Evolutionary conservation across 495 filamentous ascomycete genomes (phyloP).

Genomic region (Tuber borchii): DNA sequence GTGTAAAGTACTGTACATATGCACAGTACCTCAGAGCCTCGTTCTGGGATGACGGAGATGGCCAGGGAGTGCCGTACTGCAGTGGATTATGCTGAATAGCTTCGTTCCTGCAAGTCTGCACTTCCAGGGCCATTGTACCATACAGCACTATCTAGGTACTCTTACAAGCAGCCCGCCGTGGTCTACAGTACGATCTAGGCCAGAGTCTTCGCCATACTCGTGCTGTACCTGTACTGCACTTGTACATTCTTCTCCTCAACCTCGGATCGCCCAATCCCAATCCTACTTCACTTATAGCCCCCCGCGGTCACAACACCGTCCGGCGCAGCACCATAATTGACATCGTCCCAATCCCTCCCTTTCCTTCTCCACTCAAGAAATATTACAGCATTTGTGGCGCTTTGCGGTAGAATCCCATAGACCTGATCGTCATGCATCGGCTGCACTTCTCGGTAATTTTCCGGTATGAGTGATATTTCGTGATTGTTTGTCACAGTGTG

Average conservation of each 20-base stretch:
- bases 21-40: too few relatives aligned
- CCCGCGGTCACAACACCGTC: not conserved
- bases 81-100: not conserved
- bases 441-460: not conserved
- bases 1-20: not conserved
- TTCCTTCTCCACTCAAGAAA: not conserved
- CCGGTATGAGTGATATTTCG: not conserved
- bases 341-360: not conserved
- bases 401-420: not conserved
- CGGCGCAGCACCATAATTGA: not conserved
- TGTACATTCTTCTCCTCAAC: not conserved
- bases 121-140: not conserved
- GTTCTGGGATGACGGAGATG: too few relatives aligned
- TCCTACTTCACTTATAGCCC: not conserved
- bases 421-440: not conserved
- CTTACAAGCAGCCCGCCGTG: not conserved
- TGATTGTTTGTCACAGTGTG: not conserved
- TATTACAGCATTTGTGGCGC: not conserved
- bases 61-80: not conserved
- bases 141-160: not conserved
- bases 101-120: not conserved
- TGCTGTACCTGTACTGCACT: not conserved
- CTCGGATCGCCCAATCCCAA: not conserved
- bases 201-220: too few relatives aligned
- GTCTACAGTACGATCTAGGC: not conserved